Evolutionary conservation across 495 filamentous ascomycete genomes (phyloP), one percentile per base, ranked within the genome.

Genomic region (Neurospora sp.): DNA sequence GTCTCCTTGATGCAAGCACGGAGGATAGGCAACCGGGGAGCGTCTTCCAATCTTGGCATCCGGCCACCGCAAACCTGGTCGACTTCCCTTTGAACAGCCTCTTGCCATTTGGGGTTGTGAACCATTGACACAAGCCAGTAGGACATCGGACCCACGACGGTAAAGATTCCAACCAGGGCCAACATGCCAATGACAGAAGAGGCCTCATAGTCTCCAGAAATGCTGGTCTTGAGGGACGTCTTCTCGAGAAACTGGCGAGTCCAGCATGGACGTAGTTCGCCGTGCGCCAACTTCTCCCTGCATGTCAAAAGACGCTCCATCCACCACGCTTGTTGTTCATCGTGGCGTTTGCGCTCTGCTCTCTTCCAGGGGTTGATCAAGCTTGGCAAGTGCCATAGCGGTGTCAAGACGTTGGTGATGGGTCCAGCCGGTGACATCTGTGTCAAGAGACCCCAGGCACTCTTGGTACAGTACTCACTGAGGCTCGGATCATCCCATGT

Each of bases 1-100:
- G 76, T 77, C 70, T 79, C 77, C 74, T 79, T 79, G 48, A 89
- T 84, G 69, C 87, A 83, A 1, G 89, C 88, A 40, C 87, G 81
- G 22, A 89, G 73, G 3, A 79, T 79, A 1, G 85, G 86, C 18
- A 87, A 75, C 9, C 78, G 78, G 0, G 80, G 80, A 3, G 77
- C 70, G 41, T 88, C 85, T 8, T 80, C 81, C 11, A 85, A 81
- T 9, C 78, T 81, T 1, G 86, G 86, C 27, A 85, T 59, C 8
- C 81, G 76, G 0, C 74, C 31, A 46, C 74, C 81, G 71, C 87
- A 88, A 35, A 83, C 83, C 8, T 83, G 77, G 74, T 89, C 88
- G 41, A 89, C 75, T 74, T 89, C 88, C 53, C 84, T 79, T 73
- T 88, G 87, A 11, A 83, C 81, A 0, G 76, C 76, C 3, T 72